A percentile compares a stretch with the other conserved stretches of the same genome.
Conservation (phyloP, 805 yeast species). For the Candida verbasci region DNA sequence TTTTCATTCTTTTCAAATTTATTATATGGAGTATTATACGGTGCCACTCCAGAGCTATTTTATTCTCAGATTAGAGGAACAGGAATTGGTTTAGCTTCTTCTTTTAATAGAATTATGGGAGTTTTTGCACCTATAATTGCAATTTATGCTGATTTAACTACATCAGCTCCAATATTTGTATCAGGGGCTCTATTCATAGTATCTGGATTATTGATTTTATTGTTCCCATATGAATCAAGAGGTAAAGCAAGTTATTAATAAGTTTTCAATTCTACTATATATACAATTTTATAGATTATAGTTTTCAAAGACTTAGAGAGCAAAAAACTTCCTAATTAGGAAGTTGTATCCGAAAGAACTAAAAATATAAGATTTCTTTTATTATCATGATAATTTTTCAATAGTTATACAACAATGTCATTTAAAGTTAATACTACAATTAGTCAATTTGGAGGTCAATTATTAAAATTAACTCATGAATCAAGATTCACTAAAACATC, state of each 20-base stretch:
- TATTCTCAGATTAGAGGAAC: slow-evolving; percentile 49
- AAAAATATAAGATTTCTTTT: not conserved
- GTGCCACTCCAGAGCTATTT: slow-evolving; percentile 63
- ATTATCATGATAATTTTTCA: too few species aligned
- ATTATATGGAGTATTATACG: slow-evolving; percentile 56
- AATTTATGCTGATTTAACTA: slow-evolving; percentile 50
- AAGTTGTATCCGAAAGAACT: not conserved
- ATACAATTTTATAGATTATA: too few species aligned
- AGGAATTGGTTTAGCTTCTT: slow-evolving; percentile 58
- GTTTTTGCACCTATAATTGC: slow-evolving; percentile 56
- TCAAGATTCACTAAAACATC: slow-evolving; percentile 60
- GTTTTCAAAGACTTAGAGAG: too few species aligned
- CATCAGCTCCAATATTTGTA: slow-evolving; percentile 58
- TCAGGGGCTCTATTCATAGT: slow-evolving; percentile 52
- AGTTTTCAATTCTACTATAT: too few species aligned
- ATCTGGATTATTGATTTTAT: slow-evolving; percentile 32
- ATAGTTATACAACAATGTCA: slow-evolving; percentile 41
- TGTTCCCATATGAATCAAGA: slow-evolving; percentile 26
- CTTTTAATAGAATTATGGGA: slow-evolving; percentile 49
- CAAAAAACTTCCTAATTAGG: not conserved
- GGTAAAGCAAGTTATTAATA: slow-evolving; percentile 13
- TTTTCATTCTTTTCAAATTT: slow-evolving; percentile 47
- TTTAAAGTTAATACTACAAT: slow-evolving; percentile 53
- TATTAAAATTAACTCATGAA: slow-evolving; percentile 70
- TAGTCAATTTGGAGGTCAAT: slow-evolving; percentile 66